phyloP scores from a whole-genome alignment of 352 stramenopile species.

The Pythium sp. region DNA sequence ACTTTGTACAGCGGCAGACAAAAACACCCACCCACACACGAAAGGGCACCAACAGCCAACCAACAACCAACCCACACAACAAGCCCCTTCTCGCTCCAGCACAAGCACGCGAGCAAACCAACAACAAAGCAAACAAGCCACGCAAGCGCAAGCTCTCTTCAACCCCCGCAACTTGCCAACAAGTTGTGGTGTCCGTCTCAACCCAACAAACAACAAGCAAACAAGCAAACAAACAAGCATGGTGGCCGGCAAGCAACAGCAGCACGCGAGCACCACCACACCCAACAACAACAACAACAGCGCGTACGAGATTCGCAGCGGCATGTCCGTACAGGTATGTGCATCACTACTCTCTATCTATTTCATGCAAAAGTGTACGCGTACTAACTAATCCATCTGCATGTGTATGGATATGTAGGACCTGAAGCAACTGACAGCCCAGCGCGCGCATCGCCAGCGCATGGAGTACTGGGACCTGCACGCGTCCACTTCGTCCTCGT shows the following conservation, averaged over 20 bases:
- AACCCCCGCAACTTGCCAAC: not conserved
- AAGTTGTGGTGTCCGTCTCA: not conserved
- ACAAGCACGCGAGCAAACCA: constrained; percentile 4
- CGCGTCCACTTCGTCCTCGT: constrained; percentile 12
- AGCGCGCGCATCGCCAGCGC: constrained; percentile 57
- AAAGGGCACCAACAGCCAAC: constrained; percentile 13
- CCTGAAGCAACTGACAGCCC: constrained; percentile 78
- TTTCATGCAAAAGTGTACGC: not conserved
- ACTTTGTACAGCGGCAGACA: constrained; percentile 6
- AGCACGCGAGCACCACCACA: constrained; percentile 15
- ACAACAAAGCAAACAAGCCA: not conserved
- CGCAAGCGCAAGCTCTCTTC: constrained; percentile 4
- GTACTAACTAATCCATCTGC: not conserved
- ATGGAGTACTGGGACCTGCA: constrained; percentile 62
- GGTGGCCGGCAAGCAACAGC: constrained; percentile 38
- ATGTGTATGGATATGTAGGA: constrained; percentile 31
- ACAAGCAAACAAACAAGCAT: constrained; percentile 18
- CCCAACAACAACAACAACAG: constrained; percentile 29
- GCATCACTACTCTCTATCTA: not conserved
- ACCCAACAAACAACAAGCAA: not conserved
- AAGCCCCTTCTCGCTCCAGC: not conserved
- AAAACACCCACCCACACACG: constrained; percentile 2
- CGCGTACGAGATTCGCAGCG: constrained; percentile 69
- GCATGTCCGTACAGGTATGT: constrained; percentile 78
- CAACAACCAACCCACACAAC: constrained; percentile 3